Evolutionary conservation across 352 stramenopile species (phyloP), one percentile per base, ranked within the genome.

Genomic region (Peronosclerospora sorghi): DNA sequence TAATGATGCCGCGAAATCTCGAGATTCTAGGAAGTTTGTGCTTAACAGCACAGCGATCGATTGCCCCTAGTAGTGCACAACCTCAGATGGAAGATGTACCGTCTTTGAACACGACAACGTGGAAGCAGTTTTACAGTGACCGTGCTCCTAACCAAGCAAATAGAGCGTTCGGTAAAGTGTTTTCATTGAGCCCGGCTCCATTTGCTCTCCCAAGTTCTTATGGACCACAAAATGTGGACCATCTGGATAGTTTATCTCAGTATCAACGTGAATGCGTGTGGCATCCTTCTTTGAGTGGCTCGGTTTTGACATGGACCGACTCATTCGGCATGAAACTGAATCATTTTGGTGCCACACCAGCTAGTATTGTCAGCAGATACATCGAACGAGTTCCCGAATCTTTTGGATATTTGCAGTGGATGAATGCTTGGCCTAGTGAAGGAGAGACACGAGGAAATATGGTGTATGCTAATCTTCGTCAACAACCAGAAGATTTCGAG

Each of bases 1-100:
- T 79, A 4, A 40, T 52, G 0, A 55, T 73, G 30, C 68, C 71
- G 0, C 41, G 41, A 5, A 47, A 74, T 19, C 19, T 83, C 7
- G 54, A 66, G 9, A 43, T 70, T 18, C 29, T 74, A 7, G 64
- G 45, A 0, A 58, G 61, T 8, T 42, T 83, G 12, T 76, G 56
- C 15, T n/a, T 65, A 0, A 41, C 19, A 4, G 65, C 65, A 3
- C 68, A 81, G 30, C 47, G 55, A 50, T 42, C 50, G 1, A 49
- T 82, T 5, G 56, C 41, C 7, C 40, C 61, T 29, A 5, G 17
- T 0, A 24, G 47, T 4, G 5, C 17, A 3, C 50, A 38, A 8
- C 0, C 21, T 5, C 29, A 56, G 26, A 62, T 59, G 46, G 45
- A 1, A 5, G 15, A 6, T 8, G 21, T 55, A 8, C 48, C 36